These are phyloP conservation scores for Pestalotiopsis sp. DNA, from an alignment of 2,329 filamentous ascomycete genomes.

Conservation along the genomic window DNA sequence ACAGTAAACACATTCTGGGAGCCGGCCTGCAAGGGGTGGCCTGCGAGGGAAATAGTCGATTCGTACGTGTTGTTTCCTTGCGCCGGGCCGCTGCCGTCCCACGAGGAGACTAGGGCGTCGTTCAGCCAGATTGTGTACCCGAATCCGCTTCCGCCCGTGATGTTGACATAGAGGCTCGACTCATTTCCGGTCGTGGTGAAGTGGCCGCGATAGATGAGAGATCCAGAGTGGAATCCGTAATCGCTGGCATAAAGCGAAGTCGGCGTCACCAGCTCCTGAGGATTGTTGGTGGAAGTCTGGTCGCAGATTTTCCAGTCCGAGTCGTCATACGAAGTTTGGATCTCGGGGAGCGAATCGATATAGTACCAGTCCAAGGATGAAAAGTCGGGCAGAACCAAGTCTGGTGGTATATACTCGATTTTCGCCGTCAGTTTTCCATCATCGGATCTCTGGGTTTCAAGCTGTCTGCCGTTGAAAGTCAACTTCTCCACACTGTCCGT, in stretches of 20 bases:
- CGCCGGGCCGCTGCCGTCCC: slow-evolving; percentile 16
- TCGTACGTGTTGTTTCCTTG: slow-evolving; percentile 17
- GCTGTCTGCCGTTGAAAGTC: not conserved
- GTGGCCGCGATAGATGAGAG: slow-evolving; percentile 69
- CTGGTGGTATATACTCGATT: slow-evolving; percentile 14
- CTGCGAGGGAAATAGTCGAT: slow-evolving; percentile 31
- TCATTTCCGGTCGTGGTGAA: slow-evolving; percentile 69
- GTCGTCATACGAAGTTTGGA: slow-evolving; percentile 67
- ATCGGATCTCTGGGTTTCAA: not conserved
- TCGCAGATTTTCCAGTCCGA: slow-evolving; percentile 65
- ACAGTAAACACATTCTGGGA: slow-evolving; percentile 66
- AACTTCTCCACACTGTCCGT: slow-evolving; percentile 32
- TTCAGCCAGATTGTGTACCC: slow-evolving; percentile 70
- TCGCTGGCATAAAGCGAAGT: slow-evolving; percentile 50
- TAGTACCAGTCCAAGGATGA: slow-evolving; percentile 66
- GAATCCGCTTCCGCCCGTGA: slow-evolving; percentile 70
- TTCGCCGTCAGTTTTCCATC: slow-evolving; percentile 20
- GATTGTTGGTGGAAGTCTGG: slow-evolving; percentile 59
- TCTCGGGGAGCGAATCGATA: slow-evolving; percentile 72
- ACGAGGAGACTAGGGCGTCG: slow-evolving; percentile 60
- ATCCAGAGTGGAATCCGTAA: slow-evolving; percentile 74
- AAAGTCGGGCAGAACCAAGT: slow-evolving; percentile 59
- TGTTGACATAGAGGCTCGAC: slow-evolving; percentile 55
- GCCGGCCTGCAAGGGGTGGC: slow-evolving; percentile 44
- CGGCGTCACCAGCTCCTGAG: not conserved